A percentile compares a stretch with the other conserved stretches of the same genome.
Evolutionary conservation across 345 rosid genomes (phyloP).

Genomic region (Ailanthus altissimus): DNA sequence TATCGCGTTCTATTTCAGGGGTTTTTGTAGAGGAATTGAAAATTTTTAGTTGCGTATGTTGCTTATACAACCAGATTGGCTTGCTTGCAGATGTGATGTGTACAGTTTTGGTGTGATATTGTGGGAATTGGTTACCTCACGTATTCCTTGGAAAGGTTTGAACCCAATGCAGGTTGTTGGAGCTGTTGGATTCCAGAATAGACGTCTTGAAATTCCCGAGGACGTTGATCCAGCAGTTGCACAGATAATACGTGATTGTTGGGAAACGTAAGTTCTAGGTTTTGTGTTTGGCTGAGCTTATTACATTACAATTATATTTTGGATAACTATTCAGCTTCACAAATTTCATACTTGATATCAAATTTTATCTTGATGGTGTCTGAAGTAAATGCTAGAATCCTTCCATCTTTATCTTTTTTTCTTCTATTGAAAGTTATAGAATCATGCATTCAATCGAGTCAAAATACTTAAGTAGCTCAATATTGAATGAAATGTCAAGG

Average conservation of each 20-base stretch:
- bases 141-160: conserved; percentile 90
- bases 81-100: conserved; percentile 80
- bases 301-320: conserved; percentile 2
- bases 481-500: background rate
- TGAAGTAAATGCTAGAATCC: background rate
- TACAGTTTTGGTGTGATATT: conserved; percentile 97
- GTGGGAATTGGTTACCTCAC: conserved; percentile 85
- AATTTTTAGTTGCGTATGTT: conserved; percentile 12
- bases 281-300: conserved; percentile 15
- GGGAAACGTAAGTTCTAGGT: conserved; percentile 73
- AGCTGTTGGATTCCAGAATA: conserved; percentile 96
- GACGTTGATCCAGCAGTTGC: conserved; percentile 70
- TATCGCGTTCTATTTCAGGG: background rate
- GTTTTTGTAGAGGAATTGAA: background rate
- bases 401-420: background rate
- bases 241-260: conserved; percentile 78
- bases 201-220: conserved; percentile 82
- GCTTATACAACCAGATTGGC: conserved; percentile 20
- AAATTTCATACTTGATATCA: background rate
- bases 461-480: background rate
- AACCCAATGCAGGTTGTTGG: conserved; percentile 99
- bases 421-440: background rate
- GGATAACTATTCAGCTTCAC: background rate
- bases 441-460: background rate
- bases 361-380: background rate